Evolutionary conservation across 2,329 filamentous ascomycete species (phyloP), one percentile per base, ranked within the genome.

Genomic region (Arthrobotrys sphaeroides): DNA sequence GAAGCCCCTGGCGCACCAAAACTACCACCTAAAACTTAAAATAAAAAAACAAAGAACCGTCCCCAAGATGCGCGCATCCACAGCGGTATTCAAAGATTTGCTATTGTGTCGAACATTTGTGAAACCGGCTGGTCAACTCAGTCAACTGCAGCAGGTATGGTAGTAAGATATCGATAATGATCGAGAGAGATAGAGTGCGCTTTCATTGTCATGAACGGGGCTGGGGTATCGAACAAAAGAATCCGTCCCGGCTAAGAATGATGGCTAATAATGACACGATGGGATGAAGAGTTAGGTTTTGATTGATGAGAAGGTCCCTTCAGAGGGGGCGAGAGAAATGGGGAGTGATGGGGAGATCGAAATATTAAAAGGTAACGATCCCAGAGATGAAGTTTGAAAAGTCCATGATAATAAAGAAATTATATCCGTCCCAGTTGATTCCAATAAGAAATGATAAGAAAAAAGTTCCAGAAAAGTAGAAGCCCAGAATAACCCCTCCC

Each of bases 191-290:
- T 31, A 55, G 31, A 55, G 31, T 22, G 51, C 31, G 51, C 18
- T 55, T 73, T 65, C 61, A 67, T 74, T 74, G 70, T 74, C 70
- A 74, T 74, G 42, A 73, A 62, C 13, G 43, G 45, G 33, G 38
- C n/a, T 18, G 38, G 59, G 57, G 61, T 74, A 60, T 70, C 57
- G 57, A 70, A 57, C 20, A 43, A 55, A 31, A 40, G 18, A 55
- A 24, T 57, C 31, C 47, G 49, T 74, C 55, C 51, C 70, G 22
- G 43, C 20, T 45, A 55, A 28, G 20, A 40, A 67, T 62, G 69
- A 68, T 74, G 70, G 55, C 70, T 74, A 74, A 61, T 61, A 66
- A 73, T 73, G 55, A 68, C 70, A 74, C 66, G 62, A 67, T 42
- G 18, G 33, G 45, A 66, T 43, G 18, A 65, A 65, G 18, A 47